Evolutionary conservation across 164 flowering plant species (phyloP).

Genomic region (Aristolochia contorta): DNA sequence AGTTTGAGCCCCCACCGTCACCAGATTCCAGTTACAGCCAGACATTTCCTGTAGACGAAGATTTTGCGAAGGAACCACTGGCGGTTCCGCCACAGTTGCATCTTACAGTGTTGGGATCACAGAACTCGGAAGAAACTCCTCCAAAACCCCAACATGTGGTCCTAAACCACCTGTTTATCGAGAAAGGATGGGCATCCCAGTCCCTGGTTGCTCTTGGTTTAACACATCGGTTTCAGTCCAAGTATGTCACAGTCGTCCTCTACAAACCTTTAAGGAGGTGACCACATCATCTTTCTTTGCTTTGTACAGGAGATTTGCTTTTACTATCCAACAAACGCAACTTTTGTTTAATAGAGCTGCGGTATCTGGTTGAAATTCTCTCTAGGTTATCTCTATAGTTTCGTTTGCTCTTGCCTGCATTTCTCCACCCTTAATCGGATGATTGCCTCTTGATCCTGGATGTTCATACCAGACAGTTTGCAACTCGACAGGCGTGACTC

Average conservation of each 20-base stretch:
- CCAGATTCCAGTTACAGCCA: constrained; percentile 75
- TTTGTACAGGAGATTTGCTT: not conserved
- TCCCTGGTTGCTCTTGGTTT: constrained; percentile 74
- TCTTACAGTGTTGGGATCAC: constrained; percentile 45
- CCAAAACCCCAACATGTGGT: constrained; percentile 71
- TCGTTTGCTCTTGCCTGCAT: not conserved
- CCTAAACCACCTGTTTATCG: constrained; percentile 83
- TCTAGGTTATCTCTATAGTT: not conserved
- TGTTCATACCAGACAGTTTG: too few relatives aligned
- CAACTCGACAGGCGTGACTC: too few relatives aligned
- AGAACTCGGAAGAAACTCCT: constrained; percentile 26
- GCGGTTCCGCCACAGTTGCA: constrained; percentile 64
- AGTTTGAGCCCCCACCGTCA: constrained; percentile 73
- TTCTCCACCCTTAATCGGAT: not conserved
- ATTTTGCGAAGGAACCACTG: constrained; percentile 71
- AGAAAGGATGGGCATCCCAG: constrained; percentile 67
- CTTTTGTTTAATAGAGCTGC: constrained; percentile 3
- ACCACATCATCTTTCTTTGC: not conserved
- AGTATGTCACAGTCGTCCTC: constrained; percentile 84
- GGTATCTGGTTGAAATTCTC: not conserved
- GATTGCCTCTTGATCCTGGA: too few relatives aligned
- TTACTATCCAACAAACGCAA: not conserved
- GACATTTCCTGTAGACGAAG: constrained; percentile 49
- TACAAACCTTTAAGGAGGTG: constrained; percentile 74
- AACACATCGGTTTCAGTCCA: constrained; percentile 73